Evolutionary conservation across 2,329 filamentous ascomycete species (phyloP).

Genomic region (Elsinoe ampelina): DNA sequence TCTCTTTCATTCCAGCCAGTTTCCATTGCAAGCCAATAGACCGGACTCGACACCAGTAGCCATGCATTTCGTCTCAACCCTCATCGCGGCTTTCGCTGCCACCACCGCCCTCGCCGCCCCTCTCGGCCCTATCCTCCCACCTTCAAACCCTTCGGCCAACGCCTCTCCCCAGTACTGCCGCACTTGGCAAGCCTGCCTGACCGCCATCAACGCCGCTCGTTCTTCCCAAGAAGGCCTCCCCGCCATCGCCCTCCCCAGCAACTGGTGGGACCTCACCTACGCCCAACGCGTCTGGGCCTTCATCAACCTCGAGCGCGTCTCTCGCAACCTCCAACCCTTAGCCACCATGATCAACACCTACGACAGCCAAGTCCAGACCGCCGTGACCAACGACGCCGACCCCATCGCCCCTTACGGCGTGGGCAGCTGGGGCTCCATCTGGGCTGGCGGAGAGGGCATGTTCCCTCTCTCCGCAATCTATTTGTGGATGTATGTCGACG

Average conservation of each 20-base stretch:
- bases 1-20: not conserved
- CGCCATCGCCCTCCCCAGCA: slow-evolving; percentile 2
- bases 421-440: slow-evolving; percentile 6
- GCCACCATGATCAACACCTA: slow-evolving; percentile 10
- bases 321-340: not conserved
- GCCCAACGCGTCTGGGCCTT: slow-evolving; percentile 1
- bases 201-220: slow-evolving; percentile 1
- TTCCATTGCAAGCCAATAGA: not conserved
- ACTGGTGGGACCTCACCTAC: slow-evolving; percentile 1
- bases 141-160: slow-evolving; percentile 3
- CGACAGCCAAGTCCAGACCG: not conserved
- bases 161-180: slow-evolving; percentile 7
- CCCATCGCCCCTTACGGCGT: not conserved
- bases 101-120: slow-evolving; percentile 3
- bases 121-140: slow-evolving; percentile 5
- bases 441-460: slow-evolving; percentile 1
- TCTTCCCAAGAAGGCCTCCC: slow-evolving; percentile 4
- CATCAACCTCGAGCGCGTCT: slow-evolving; percentile 6
- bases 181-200: slow-evolving; percentile 7
- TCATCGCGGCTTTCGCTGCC: slow-evolving; percentile 8
- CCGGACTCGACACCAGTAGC: not conserved
- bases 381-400: slow-evolving; percentile 2
- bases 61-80: slow-evolving; percentile 6
- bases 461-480: slow-evolving; percentile 4
- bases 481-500: slow-evolving; percentile 8